Base-by-base conservation (phyloP, 768 basidiomycete genomes). In the Rossbeevera mucosa region DNA sequence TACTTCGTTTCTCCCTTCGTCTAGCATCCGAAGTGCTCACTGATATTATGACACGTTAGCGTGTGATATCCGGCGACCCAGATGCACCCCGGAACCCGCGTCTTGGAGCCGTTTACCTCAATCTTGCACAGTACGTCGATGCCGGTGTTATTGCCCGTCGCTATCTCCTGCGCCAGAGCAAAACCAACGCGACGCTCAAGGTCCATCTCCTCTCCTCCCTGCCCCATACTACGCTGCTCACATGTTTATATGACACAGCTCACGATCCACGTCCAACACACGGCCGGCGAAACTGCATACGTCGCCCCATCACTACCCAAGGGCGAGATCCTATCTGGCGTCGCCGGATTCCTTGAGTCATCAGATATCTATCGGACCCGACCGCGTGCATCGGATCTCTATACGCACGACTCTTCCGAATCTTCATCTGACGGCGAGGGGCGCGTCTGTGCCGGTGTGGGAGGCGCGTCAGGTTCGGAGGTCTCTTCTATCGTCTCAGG, bases 171-270 rank as follows among this genome's bases (percentile, higher is more conserved):
- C 74, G 80, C 44, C 79, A 87, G 59, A 88, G 85, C 59, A 88
- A 86, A 69, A 88, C 82, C 33, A 91, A 91, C 58, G 87, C 89
- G 1, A 86, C 83, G 6, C 73, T 91, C 44, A 86, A 86, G 75
- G 85, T 86, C 41, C 42, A 43, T 44, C 33, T 47, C 16, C 8
- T 6, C 28, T 41, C 22, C 29, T 18, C 7, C 44, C 48, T 9
- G 46, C 11, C 22, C 12, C 42, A 14, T 21, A 13, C 25, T 16
- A 2, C 20, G 21, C 57, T n/a, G 61, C 22, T 14, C 14, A 41
- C 7, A 33, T 2, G 11, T 18, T 18, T 11, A 2, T 48, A 43
- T 38, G 29, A 45, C 38, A 28, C 57, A 87, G 80, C 72, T 90
- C 8, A 80, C 84, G 5, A 75, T 88, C 30, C 75, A 78, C 58